Base-by-base conservation (phyloP, 345 rosid species). In the Raphanus sativus region DNA sequence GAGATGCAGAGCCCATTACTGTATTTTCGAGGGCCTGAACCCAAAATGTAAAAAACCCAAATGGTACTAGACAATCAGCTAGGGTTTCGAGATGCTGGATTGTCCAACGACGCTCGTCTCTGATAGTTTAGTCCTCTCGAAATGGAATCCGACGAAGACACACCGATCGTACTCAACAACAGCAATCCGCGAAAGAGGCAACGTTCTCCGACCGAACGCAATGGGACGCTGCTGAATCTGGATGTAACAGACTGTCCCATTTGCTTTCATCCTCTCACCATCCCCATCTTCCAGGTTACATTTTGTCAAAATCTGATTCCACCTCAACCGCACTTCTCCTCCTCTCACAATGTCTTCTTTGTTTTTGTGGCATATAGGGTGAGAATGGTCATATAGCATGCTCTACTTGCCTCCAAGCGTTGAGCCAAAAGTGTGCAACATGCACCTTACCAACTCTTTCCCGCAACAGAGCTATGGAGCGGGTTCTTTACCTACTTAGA, bases 201-300 rank as follows among this genome's bases (percentile, higher is more conserved):
- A n/a, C n/a, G n/a, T n/a, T 34, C 40, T 34, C 40, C 40, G 40
- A 6, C 40, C 40, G 40, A 65, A 65, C 32, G 29, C 69, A 65
- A 32, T 0, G 69, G 16, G 54, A 38, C 8, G 1, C 69, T 65
- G 29, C 8, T 21, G 28, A 32, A 65, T 65, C 69, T 65, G 2
- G 32, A 65, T 65, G 54, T 5, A 21, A 38, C 42, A 2, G 54
- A 65, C 32, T 65, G 69, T 10, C 25, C 54, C 69, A 5, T 65
- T 65, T 65, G 69, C 69, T 65, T 65, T 12, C 17, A 65, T 17
- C 5, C 69, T 2, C 32, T 65, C 0, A 65, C 54, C 15, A 24
- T 65, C 5, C 69, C 69, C 25, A 65, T 65, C 30, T 65, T 24
- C 15, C 69, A 65, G 69, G 69, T 28, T 1, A 28, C 29, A 28